These are phyloP conservation scores for Xylaria venustula DNA, from an alignment of 495 filamentous ascomycete species.

Conservation along the genomic window DNA sequence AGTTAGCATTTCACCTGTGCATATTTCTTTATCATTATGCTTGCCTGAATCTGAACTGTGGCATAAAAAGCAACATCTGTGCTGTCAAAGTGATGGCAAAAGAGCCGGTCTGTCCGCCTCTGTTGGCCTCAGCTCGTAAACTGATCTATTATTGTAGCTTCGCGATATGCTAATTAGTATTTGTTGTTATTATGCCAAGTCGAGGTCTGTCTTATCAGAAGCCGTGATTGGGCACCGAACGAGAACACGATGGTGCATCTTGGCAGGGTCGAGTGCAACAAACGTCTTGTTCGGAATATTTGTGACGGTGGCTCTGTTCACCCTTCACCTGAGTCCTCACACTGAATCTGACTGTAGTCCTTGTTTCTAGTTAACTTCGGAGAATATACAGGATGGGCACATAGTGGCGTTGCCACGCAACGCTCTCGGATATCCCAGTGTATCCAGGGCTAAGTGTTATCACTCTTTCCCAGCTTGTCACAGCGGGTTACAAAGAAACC, in stretches of 20 bases:
- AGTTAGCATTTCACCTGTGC: too few species aligned
- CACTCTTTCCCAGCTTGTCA: background rate
- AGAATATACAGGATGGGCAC: background rate
- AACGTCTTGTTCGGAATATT: background rate
- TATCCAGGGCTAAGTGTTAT: background rate
- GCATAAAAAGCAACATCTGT: too few species aligned
- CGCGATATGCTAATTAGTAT: background rate
- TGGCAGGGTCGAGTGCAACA: background rate
- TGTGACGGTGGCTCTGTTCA: background rate
- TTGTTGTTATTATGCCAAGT: background rate
- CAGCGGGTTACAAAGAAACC: too few species aligned
- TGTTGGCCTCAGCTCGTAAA: background rate
- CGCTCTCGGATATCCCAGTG: background rate
- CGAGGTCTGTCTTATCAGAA: background rate
- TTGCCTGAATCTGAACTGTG: too few species aligned
- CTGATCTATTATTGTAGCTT: background rate
- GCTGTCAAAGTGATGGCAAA: too few species aligned
- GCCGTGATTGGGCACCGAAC: slow-evolving; percentile 5
- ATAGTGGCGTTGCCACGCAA: slow-evolving; percentile 2
- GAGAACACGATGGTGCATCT: background rate
- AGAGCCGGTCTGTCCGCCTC: background rate
- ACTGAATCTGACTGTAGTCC: background rate
- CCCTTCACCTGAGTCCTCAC: background rate
- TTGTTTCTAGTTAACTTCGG: background rate
- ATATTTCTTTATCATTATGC: too few species aligned